Conservation (phyloP, 2,329 filamentous ascomycete species). For the Sporothrix sp. region DNA sequence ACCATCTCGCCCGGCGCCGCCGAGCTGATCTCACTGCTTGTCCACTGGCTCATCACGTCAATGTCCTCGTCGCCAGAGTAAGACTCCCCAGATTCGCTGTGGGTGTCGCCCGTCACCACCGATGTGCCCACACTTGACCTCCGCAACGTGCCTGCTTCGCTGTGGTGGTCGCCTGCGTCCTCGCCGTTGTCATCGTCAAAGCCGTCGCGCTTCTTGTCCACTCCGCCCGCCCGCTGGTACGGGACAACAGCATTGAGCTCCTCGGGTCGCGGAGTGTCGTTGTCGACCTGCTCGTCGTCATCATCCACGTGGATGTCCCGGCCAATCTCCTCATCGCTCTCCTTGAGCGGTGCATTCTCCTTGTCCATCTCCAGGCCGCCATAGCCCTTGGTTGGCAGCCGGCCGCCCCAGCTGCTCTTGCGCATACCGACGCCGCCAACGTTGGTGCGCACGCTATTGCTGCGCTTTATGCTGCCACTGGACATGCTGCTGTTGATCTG, state of each 20-base stretch:
- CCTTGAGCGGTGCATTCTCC: conserved; percentile 36
- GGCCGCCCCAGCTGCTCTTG: conserved; percentile 61
- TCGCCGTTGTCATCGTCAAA: conserved; percentile 14
- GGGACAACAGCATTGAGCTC: conserved; percentile 14
- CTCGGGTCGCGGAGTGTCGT: conserved; percentile 13
- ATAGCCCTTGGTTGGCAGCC: conserved; percentile 34
- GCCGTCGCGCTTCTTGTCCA: conserved; percentile 3
- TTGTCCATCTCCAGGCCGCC: conserved; percentile 43
- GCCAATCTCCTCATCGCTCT: conserved; percentile 50
- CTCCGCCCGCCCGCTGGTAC: neutral
- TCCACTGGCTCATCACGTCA: conserved; percentile 37
- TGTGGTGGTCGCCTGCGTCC: conserved; percentile 30
- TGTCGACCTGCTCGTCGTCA: conserved; percentile 4
- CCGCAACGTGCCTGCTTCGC: conserved; percentile 42
- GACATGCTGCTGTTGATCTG: conserved; percentile 74
- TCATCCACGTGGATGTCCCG: conserved; percentile 16
- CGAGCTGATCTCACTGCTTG: conserved; percentile 31
- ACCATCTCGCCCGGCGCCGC: conserved; percentile 19
- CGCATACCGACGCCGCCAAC: conserved; percentile 40
- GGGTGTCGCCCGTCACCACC: conserved; percentile 29
- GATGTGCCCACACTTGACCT: conserved; percentile 40
- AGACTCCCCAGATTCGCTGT: conserved; percentile 19
- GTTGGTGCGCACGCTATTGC: conserved; percentile 64
- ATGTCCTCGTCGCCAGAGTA: conserved; percentile 29
- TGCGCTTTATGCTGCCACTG: conserved; percentile 58